A percentile compares a stretch with the other conserved stretches of the same genome.
phyloP scores from a whole-genome alignment of 768 basidiomycete genomes.

The Dictyophora rubrovolvata region DNA sequence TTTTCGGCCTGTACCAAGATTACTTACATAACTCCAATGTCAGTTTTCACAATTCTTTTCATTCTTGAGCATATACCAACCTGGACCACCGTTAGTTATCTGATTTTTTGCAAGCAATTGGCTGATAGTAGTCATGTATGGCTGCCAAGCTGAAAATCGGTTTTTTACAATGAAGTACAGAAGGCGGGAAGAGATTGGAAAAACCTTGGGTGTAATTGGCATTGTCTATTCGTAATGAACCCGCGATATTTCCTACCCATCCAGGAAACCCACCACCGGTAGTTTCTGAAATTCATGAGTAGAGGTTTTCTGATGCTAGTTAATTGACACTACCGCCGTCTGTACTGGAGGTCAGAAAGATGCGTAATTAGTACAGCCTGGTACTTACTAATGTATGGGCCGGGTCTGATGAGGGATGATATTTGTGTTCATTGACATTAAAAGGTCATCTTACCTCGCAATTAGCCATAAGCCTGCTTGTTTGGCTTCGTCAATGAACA shows the following conservation, averaged over 20 bases:
- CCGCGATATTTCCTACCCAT: conserved; percentile 47
- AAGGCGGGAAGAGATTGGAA: conserved; percentile 11
- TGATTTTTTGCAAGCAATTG: conserved; percentile 44
- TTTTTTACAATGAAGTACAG: conserved; percentile 3
- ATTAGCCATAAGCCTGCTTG: conserved; percentile 48
- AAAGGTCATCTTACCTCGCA: conserved; percentile 29
- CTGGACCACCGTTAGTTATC: conserved; percentile 50
- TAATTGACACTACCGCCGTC: conserved; percentile 21
- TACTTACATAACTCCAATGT: conserved; percentile 21
- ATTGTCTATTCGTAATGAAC: conserved; percentile 39
- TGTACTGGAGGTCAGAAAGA: conserved; percentile 4
- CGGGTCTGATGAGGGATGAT: conserved; percentile 25
- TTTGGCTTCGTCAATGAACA: conserved; percentile 41
- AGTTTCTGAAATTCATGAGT: conserved; percentile 25
- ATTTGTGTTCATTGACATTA: not conserved
- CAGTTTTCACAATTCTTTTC: not conserved
- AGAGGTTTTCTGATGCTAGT: not conserved
- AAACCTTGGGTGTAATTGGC: conserved; percentile 34
- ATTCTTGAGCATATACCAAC: conserved; percentile 24
- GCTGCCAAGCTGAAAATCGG: conserved; percentile 36
- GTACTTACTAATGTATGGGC: conserved; percentile 41
- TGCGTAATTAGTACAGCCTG: not conserved
- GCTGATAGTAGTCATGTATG: conserved; percentile 42
- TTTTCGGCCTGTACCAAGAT: conserved; percentile 46
- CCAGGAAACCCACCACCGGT: conserved; percentile 51